These are phyloP conservation scores for Eucalyptus shirleyi DNA, from an alignment of 345 rosid species.

Conservation along the genomic window DNA sequence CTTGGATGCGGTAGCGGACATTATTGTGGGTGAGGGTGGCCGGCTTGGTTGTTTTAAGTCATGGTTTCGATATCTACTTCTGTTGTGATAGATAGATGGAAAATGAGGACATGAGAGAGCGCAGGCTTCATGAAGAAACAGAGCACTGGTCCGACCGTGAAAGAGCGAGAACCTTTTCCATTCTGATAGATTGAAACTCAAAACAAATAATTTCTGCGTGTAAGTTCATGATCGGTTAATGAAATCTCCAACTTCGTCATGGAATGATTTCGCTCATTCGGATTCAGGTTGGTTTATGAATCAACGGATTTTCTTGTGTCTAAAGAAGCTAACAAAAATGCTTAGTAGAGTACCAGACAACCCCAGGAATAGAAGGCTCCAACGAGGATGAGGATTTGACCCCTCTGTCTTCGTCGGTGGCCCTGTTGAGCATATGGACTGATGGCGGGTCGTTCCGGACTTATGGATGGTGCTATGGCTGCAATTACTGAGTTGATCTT, in stretches of 20 bases:
- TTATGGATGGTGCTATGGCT: too few species aligned
- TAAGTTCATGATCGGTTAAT: background rate
- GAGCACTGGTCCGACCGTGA: background rate
- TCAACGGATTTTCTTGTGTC: background rate
- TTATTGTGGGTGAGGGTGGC: background rate
- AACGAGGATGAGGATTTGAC: too few species aligned
- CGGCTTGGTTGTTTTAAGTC: background rate
- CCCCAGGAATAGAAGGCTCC: too few species aligned
- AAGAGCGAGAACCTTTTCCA: background rate
- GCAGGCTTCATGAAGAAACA: background rate
- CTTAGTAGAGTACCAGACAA: background rate
- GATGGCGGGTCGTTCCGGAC: too few species aligned
- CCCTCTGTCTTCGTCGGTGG: too few species aligned
- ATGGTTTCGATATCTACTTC: background rate
- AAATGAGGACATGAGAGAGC: background rate
- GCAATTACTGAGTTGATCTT: too few species aligned
- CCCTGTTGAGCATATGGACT: too few species aligned
- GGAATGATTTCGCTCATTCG: background rate
- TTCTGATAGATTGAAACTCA: background rate
- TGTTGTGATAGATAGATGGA: background rate
- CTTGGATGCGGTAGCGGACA: background rate
- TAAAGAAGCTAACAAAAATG: background rate
- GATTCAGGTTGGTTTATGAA: background rate
- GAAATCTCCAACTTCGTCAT: background rate
- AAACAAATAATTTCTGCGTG: background rate